Evolutionary conservation across 2,329 filamentous ascomycete genomes (phyloP).

Genomic region (Alternaria panax): DNA sequence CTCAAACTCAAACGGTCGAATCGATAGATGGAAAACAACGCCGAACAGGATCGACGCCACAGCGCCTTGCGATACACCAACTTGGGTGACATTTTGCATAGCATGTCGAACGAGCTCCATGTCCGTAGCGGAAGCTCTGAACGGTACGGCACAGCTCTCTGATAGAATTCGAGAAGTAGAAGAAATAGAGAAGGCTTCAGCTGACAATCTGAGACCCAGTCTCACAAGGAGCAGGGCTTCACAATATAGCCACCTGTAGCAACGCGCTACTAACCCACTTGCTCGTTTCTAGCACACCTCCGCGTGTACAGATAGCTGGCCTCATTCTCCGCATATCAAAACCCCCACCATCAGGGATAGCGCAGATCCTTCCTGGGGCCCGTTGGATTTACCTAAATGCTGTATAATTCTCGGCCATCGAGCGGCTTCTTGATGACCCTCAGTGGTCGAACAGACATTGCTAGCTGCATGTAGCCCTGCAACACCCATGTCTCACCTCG

Average conservation of each 20-base stretch:
- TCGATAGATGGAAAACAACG: conserved; percentile 27
- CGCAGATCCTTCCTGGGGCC: background rate
- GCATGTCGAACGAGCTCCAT: conserved; percentile 11
- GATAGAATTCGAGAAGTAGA: background rate
- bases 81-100: background rate
- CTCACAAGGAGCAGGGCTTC: background rate
- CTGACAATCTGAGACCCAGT: background rate
- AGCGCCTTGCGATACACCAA: background rate
- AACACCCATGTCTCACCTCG: background rate
- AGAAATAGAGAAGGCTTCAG: background rate
- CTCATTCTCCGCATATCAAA: background rate
- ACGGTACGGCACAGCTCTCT: background rate
- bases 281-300: background rate
- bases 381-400: background rate
- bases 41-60: conserved; percentile 20
- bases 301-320: background rate
- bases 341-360: background rate
- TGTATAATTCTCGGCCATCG: background rate
- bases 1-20: conserved; percentile 33
- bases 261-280: background rate
- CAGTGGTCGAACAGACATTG: background rate
- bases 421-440: background rate
- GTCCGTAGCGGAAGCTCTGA: background rate
- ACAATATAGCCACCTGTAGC: background rate
- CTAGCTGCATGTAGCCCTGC: background rate